Evolutionary conservation across 2,329 filamentous ascomycete genomes (phyloP), one percentile per base, ranked within the genome.

Genomic region (Cucurbitaria berberidis): DNA sequence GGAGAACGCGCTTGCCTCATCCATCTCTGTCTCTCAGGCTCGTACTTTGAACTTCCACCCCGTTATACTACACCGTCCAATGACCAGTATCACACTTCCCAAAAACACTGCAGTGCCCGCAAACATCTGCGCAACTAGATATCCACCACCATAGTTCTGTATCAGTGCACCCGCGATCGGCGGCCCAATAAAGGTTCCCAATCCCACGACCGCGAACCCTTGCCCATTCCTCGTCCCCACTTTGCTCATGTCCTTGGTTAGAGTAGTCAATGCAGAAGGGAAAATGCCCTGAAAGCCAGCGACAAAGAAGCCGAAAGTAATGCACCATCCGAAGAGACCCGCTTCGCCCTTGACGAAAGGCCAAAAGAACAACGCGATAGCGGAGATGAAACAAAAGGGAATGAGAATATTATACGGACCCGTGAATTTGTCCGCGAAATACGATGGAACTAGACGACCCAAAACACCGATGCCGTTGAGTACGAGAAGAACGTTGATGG

Each of bases 391-490:
- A 2, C 75, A 77, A 44, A 80, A 78, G 0, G 84, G 78, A n/a
- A 85, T 78, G 22, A 85, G 77, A 1, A 80, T 77, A 60, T 87
- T 87, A 42, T 86, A 74, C 0, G 82, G 78, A 0, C 86, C 85
- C 2, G 82, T 70, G 46, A 60, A 73, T 6, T 72, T 77, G 65
- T 87, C 84, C 0, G 84, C 84, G 5, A 87, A 62, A 54, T 78
- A 79, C 11, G 80, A 81, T 0, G 81, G 79, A 1, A 85, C 58
- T 1, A 84, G 69, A 0, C 85, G 83, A n/a, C 80, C 78, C 0
- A 82, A 66, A 3, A 87, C 77, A 1, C 84, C 84, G 15, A 85
- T 73, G 8, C 78, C 83, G 56, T 87, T 86, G 13, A 81, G 77
- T 16, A 86, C 78, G 40, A 88, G 74, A 1, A 88, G 76, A 2